phyloP scores from a whole-genome alignment of 1,139 yeast species.

The Suhomyces anneliseae region DNA sequence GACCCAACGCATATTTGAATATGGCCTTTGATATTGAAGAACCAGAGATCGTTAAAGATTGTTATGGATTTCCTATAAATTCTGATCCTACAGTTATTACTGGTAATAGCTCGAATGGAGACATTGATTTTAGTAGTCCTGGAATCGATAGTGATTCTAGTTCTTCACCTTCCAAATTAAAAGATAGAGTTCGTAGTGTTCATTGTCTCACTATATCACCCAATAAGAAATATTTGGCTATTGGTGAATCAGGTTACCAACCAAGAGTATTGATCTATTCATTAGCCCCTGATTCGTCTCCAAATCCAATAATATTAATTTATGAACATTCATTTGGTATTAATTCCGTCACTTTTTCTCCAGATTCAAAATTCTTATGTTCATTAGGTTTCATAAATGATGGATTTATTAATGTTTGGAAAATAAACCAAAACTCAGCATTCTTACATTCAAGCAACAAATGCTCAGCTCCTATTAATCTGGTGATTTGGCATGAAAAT shows the following conservation, averaged over 20 bases:
- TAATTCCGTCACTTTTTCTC: conserved; percentile 53
- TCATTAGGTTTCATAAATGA: conserved; percentile 66
- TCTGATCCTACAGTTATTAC: conserved; percentile 27
- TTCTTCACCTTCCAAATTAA: conserved; percentile 33
- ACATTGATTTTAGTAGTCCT: conserved; percentile 3
- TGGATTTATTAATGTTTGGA: conserved; percentile 66
- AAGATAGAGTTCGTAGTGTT: conserved; percentile 52
- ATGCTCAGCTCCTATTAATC: conserved; percentile 58
- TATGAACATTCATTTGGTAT: conserved; percentile 68
- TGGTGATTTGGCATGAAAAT: conserved; percentile 56
- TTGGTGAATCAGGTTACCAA: conserved; percentile 67
- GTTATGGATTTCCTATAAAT: conserved; percentile 33
- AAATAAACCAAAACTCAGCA: conserved; percentile 22
- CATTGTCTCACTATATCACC: conserved; percentile 59
- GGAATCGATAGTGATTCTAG: background rate
- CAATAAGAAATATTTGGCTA: conserved; percentile 52
- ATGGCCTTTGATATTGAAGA: conserved; percentile 18
- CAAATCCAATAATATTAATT: conserved; percentile 50
- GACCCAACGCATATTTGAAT: conserved; percentile 34
- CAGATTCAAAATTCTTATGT: conserved; percentile 53
- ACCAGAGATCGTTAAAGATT: conserved; percentile 23
- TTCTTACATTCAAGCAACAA: conserved; percentile 50
- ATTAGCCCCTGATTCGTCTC: conserved; percentile 49
- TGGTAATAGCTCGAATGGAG: conserved; percentile 14
- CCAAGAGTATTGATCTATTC: conserved; percentile 65